A percentile compares a stretch with the other conserved stretches of the same genome.
Conservation (phyloP, 208 protist species). For the Wallacemonas collosoma region DNA sequence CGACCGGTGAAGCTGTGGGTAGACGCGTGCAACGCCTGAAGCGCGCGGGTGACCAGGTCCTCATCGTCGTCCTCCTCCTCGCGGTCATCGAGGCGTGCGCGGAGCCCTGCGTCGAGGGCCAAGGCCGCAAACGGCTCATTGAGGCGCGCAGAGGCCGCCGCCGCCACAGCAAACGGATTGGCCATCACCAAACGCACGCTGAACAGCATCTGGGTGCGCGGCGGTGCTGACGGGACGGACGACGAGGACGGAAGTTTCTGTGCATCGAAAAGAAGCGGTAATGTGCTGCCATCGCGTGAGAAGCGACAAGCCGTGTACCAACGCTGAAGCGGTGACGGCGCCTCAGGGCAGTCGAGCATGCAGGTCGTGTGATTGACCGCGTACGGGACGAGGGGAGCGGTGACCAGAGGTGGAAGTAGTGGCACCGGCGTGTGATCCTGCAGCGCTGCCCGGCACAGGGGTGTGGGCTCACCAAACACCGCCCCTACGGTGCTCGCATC, state of each 20-base stretch:
- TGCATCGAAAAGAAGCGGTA: conserved; percentile 28
- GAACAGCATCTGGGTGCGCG: background rate
- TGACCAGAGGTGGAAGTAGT: conserved; percentile 15
- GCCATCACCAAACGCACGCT: conserved; percentile 22
- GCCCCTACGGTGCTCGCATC: background rate
- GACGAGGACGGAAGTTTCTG: background rate
- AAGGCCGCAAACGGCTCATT: background rate
- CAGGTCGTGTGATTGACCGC: background rate
- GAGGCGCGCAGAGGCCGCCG: conserved; percentile 16
- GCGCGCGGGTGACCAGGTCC: background rate
- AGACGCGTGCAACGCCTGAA: background rate
- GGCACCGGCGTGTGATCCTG: conserved; percentile 14
- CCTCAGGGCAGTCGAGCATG: background rate
- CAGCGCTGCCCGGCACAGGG: conserved; percentile 4
- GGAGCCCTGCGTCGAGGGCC: background rate
- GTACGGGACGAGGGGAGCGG: conserved; percentile 7
- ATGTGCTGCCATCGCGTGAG: conserved; percentile 10
- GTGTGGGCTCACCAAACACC: conserved; percentile 7
- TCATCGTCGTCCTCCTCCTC: background rate
- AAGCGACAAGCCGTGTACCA: conserved; percentile 14
- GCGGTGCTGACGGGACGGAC: background rate
- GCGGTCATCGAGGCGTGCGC: background rate
- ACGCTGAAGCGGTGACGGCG: background rate
- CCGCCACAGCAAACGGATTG: conserved; percentile 40
- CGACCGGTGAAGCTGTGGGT: background rate